A percentile compares a stretch with the other conserved stretches of the same genome.
These are phyloP conservation scores for Russula abietina DNA, from an alignment of 768 basidiomycete genomes.

Conservation along the genomic window DNA sequence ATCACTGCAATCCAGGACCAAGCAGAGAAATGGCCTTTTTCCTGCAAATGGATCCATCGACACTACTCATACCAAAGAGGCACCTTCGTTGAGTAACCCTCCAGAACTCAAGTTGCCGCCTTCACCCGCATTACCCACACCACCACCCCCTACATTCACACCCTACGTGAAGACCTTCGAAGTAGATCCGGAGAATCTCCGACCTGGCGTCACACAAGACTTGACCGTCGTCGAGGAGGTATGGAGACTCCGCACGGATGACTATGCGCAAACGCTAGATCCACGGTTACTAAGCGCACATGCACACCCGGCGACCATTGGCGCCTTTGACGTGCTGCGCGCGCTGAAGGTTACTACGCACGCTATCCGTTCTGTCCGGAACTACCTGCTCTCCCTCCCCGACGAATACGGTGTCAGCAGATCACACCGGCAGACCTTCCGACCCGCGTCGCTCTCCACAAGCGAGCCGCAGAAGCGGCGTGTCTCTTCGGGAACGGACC, in stretches of 20 bases:
- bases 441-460: slow-evolving; percentile 41
- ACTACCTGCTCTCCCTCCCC: slow-evolving; percentile 77
- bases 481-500: slow-evolving; percentile 32
- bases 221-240: slow-evolving; percentile 54
- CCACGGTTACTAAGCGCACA: slow-evolving; percentile 14
- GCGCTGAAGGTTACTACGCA: slow-evolving; percentile 74
- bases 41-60: slow-evolving; percentile 65
- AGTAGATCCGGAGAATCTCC: slow-evolving; percentile 69
- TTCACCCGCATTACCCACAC: slow-evolving; percentile 52
- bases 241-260: slow-evolving; percentile 47
- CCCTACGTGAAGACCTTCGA: slow-evolving; percentile 60
- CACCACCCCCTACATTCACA: slow-evolving; percentile 41
- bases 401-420: slow-evolving; percentile 42
- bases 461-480: slow-evolving; percentile 35
- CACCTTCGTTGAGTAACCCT: slow-evolving; percentile 39
- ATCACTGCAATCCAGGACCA: slow-evolving; percentile 37
- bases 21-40: slow-evolving; percentile 51
- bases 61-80: slow-evolving; percentile 27
- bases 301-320: neutral
- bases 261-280: neutral
- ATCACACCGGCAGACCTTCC: slow-evolving; percentile 41
- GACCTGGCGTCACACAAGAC: slow-evolving; percentile 74
- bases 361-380: slow-evolving; percentile 75
- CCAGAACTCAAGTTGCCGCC: slow-evolving; percentile 62
- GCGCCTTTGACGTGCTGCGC: slow-evolving; percentile 55